These are phyloP conservation scores for Cladophialophora psammophila DNA, from an alignment of 2,329 filamentous ascomycete genomes.

Conservation along the genomic window DNA sequence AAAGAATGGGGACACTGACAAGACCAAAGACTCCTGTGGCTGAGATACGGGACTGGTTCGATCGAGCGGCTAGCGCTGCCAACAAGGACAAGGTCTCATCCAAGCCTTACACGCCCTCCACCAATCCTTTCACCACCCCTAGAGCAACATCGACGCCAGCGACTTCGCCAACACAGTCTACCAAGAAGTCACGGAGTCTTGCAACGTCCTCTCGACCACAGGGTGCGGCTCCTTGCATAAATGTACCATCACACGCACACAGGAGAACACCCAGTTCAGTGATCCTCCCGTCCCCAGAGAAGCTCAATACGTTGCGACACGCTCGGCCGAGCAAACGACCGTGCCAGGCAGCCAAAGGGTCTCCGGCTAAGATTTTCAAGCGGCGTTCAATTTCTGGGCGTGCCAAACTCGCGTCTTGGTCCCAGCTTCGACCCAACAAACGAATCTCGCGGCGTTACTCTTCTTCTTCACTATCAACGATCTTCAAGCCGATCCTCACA, in stretches of 20 bases:
- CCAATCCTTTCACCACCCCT: constrained; percentile 30
- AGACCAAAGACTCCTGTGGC: constrained; percentile 33
- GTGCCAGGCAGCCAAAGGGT: constrained; percentile 5
- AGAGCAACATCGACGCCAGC: constrained; percentile 26
- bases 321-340: background rate
- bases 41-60: constrained; percentile 30
- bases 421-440: constrained; percentile 11
- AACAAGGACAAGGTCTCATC: constrained; percentile 18
- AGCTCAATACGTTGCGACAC: background rate
- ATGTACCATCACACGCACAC: constrained; percentile 8
- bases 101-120: constrained; percentile 27
- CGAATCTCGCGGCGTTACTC: constrained; percentile 20
- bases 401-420: constrained; percentile 19
- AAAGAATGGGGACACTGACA: constrained; percentile 26
- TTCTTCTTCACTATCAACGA: constrained; percentile 29
- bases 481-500: constrained; percentile 28
- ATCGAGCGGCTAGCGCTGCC: constrained; percentile 12
- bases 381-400: constrained; percentile 15
- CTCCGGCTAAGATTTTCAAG: constrained; percentile 6
- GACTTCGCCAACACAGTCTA: constrained; percentile 27
- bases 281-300: constrained; percentile 21
- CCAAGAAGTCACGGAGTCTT: constrained; percentile 6
- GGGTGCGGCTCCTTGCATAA: background rate
- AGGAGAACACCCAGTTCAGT: constrained; percentile 28
- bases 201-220: constrained; percentile 23